Conservation (phyloP, 805 yeast species). For the Limtongia smithiae region DNA sequence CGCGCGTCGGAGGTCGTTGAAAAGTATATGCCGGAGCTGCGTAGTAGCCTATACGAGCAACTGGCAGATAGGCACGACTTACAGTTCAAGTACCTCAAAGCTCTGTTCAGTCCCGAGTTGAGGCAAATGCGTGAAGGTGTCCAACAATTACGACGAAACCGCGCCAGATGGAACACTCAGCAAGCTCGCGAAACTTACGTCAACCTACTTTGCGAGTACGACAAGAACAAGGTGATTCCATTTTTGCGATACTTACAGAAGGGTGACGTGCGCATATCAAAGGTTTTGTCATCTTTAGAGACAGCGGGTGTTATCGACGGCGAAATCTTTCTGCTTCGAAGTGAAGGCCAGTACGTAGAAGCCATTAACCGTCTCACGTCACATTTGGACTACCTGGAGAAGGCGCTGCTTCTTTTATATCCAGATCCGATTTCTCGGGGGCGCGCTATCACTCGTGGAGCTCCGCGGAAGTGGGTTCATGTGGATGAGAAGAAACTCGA, state of each 20-base stretch:
- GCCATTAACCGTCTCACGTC: conserved; percentile 20
- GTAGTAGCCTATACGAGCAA: conserved; percentile 18
- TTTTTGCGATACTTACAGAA: conserved; percentile 24
- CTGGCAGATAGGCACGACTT: conserved; percentile 13
- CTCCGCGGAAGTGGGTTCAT: conserved; percentile 19
- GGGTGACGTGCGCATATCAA: conserved; percentile 26
- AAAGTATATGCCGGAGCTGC: conserved; percentile 23
- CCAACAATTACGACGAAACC: not conserved
- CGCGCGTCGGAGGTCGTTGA: conserved; percentile 25
- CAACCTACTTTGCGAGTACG: conserved; percentile 25
- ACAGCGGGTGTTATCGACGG: conserved; percentile 28
- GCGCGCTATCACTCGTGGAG: conserved; percentile 10
- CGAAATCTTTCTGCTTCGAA: conserved; percentile 24
- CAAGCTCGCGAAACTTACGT: conserved; percentile 29
- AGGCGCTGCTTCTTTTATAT: conserved; percentile 12
- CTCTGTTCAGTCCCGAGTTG: conserved; percentile 20
- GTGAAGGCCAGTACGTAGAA: conserved; percentile 27
- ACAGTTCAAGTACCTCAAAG: conserved; percentile 23
- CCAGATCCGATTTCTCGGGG: conserved; percentile 25
- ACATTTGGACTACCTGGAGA: conserved; percentile 17
- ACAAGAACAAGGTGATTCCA: conserved; percentile 19
- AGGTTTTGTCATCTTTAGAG: conserved; percentile 26
- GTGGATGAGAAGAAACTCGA: conserved; percentile 23
- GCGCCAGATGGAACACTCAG: conserved; percentile 28
- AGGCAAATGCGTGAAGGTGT: conserved; percentile 9